Base-by-base conservation (phyloP, 257 asterid species). In the Nicotiana benthamiana region DNA sequence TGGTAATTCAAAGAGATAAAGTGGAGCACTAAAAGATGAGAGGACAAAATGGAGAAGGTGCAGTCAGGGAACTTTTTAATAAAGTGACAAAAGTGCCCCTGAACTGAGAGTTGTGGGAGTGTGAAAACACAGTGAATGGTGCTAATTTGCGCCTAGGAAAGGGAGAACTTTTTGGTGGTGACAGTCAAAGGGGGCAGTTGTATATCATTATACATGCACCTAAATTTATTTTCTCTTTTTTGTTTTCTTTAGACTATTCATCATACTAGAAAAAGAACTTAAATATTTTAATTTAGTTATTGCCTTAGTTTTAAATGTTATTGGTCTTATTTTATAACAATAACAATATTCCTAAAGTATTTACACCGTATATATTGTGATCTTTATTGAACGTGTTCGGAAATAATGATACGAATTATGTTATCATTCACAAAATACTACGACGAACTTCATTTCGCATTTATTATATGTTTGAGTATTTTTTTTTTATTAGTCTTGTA, bases 121-220 rank as follows among this genome's bases (percentile, higher is more conserved):
- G 60, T 52, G 60, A 56, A 15, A 51, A 4, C 24, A 64, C 6
- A 18, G 75, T 61, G 81, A 12, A 15, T 9, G 75, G 60, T 79
- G 81, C 59, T 79, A 79, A 43, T 20, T 43, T 79, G 75, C 81
- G 28, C 81, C 24, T 43, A 18, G 28, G 63, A 17, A 53, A 78
- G 9, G 22, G 76, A 61, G n/a, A 18, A 2, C 22, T 60, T 10
- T 79, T 36, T 8, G 11, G 51, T 15, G 11, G 51, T 36, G 74
- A n/a, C 2, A 40, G 82, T 80, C 75, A 26, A 28, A 36, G 63
- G 9, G 17, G n/a, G 17, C 65, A 80, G 77, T 72, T 80, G 78
- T 80, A 67, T 1, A 46, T 68, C 24, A 62, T 65, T 54, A 24
- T 32, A n/a, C 15, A 27, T 53, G 61, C 30, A 22, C 30, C 17